phyloP scores from a whole-genome alignment of 2,329 filamentous ascomycete genomes.

The Sclerotinia glacialis region DNA sequence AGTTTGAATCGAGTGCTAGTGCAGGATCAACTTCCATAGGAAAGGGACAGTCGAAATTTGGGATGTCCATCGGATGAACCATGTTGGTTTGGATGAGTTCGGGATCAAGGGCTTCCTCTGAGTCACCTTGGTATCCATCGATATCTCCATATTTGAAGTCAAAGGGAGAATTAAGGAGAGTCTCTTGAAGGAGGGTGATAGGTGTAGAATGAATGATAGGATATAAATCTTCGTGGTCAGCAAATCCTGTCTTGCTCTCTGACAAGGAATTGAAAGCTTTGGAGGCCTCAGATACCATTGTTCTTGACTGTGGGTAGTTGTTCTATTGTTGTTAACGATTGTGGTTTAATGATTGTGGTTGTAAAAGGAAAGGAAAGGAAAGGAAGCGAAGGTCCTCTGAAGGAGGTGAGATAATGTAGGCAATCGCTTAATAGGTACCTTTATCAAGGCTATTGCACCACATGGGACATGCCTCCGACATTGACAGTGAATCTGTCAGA shows the following conservation, averaged over 20 bases:
- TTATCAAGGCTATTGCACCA: neutral
- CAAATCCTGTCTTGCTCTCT: neutral
- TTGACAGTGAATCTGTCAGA: neutral
- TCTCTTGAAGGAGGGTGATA: neutral
- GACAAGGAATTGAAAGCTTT: neutral
- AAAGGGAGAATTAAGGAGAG: neutral
- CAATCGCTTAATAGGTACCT: neutral
- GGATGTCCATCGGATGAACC: neutral
- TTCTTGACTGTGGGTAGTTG: neutral
- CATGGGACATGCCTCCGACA: too few relatives aligned
- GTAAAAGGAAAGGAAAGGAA: neutral
- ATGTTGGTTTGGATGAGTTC: neutral
- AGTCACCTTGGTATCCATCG: neutral
- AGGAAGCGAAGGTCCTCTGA: slow-evolving; percentile 1
- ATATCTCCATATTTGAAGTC: neutral
- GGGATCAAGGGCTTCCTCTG: neutral
- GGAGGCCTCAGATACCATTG: neutral
- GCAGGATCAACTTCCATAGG: neutral
- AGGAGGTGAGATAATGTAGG: neutral
- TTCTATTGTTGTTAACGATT: neutral
- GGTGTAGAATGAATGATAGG: neutral
- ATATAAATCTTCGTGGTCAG: neutral
- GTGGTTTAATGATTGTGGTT: slow-evolving; percentile 9
- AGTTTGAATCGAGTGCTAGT: too few relatives aligned
- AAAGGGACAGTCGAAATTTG: neutral